phyloP scores from a whole-genome alignment of 1,284 basidiomycete genomes.

The Cutaneotrichosporon cavernicola region DNA sequence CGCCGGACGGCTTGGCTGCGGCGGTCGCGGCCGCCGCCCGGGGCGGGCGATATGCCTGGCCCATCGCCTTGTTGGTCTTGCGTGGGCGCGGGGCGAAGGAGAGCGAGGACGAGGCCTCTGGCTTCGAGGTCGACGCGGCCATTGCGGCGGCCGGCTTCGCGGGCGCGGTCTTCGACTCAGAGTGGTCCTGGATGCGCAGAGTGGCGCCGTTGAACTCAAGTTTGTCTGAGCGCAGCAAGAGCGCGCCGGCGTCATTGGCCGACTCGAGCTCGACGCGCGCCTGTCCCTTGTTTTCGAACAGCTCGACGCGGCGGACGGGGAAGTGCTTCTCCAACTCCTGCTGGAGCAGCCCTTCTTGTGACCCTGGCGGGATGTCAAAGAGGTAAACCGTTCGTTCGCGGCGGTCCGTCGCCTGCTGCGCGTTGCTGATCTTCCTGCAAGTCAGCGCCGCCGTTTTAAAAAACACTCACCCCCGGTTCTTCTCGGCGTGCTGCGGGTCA shows the following conservation, averaged over 20 bases:
- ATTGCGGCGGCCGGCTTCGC: conserved; percentile 4
- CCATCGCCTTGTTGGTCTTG: conserved; percentile 34
- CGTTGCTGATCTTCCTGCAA: conserved; percentile 6
- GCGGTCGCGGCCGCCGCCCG: conserved; percentile 27
- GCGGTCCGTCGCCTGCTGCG: conserved; percentile 57
- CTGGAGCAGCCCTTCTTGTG: conserved; percentile 84
- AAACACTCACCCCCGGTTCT: conserved; percentile 23
- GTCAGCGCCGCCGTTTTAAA: not conserved
- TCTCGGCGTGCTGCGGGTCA: conserved; percentile 37
- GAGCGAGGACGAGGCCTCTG: conserved; percentile 15
- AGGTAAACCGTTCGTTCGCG: conserved; percentile 64
- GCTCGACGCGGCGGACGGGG: conserved; percentile 69
- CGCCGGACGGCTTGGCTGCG: conserved; percentile 7
- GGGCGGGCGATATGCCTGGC: conserved; percentile 36
- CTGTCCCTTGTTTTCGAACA: conserved; percentile 65
- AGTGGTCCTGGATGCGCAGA: conserved; percentile 26
- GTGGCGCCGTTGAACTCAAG: conserved; percentile 62
- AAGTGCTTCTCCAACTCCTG: conserved; percentile 78
- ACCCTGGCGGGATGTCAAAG: conserved; percentile 66
- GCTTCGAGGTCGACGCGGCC: conserved; percentile 4
- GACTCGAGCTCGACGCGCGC: conserved; percentile 75
- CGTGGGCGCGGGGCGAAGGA: conserved; percentile 38
- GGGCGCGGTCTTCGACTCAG: conserved; percentile 1
- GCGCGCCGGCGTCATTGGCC: conserved; percentile 72
- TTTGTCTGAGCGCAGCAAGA: conserved; percentile 67